Evolutionary conservation across 2,329 filamentous ascomycete genomes (phyloP), one percentile per base, ranked within the genome.

Genomic region (Microcyclospora tardicrescens): DNA sequence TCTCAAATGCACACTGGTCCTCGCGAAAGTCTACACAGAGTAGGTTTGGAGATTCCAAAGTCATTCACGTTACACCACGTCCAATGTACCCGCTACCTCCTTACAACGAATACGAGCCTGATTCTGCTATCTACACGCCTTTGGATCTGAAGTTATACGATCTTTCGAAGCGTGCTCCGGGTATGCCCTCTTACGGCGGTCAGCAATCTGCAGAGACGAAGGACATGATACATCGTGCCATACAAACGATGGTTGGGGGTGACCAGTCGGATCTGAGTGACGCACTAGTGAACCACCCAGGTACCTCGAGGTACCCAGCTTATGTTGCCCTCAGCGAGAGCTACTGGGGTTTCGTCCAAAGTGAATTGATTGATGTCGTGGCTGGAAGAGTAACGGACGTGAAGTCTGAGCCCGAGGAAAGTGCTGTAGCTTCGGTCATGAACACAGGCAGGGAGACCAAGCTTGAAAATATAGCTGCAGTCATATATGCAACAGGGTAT

Each of bases 401-500:
- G 11, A 41, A 35, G 3, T 16, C 27, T 3, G 16, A 16, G n/a
- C 31, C 24, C 10, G 33, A 42, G 35, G 28, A 41, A 14, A 16
- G 11, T 14, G 43, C 39, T 13, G 36, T 30, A 5, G 46, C 45
- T 0, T 40, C 37, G 2, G 16, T 36, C 8, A 41, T 49, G 16
- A 32, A 5, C 12, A 32, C 4, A n/a, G 30, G 10, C 14, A 10
- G 12, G 10, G 6, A 15, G 12, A 32, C 10, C 12, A 24, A 24
- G 19, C 2, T 84, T 2, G 54, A 69, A 0, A 63, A 79, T 36
- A 61, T 87, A 24, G 73, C 72, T 0, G 80, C 77, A 0, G 68
- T 91, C 10, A 66, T 93, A 2, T 68, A 84, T 13, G 83, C 83
- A 0, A 89, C 82, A 0, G 84, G 84, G 1, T 93, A 84, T 53